Conservation (phyloP, 441 rosid genomes). For the Gossypium armourianum region DNA sequence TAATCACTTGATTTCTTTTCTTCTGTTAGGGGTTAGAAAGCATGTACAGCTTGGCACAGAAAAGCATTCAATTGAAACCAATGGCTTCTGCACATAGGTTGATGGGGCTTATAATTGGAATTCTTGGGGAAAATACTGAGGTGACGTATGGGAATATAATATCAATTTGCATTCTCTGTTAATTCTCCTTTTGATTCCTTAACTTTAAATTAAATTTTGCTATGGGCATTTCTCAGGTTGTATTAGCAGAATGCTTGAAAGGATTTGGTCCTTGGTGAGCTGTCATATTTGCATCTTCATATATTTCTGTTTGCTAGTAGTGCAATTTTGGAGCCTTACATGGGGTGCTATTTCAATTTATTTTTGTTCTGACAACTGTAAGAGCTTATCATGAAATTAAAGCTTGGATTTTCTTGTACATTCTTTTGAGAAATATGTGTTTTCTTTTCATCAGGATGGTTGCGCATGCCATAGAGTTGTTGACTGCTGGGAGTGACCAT, state of each 20-base stretch:
- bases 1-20: constrained; percentile 13
- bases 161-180: neutral
- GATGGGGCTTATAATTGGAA: constrained; percentile 57
- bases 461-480: constrained; percentile 70
- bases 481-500: constrained; percentile 68
- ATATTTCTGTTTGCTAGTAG: neutral
- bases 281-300: constrained; percentile 11
- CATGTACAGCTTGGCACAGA: constrained; percentile 73
- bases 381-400: neutral
- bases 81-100: constrained; percentile 50
- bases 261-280: constrained; percentile 90
- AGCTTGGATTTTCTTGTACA: constrained; percentile 6
- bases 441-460: constrained; percentile 57
- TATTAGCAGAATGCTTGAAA: constrained; percentile 78
- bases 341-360: neutral
- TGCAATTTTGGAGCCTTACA: neutral
- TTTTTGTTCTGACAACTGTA: neutral
- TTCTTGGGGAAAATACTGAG: constrained; percentile 86
- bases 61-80: constrained; percentile 67
- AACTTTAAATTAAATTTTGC: neutral
- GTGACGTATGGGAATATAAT: constrained; percentile 26
- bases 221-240: constrained; percentile 47
- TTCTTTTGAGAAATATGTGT: neutral
- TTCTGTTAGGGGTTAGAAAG: constrained; percentile 66
- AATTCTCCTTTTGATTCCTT: neutral